phyloP scores from a whole-genome alignment of 257 asterid species.

The Fraxinus anomala region DNA sequence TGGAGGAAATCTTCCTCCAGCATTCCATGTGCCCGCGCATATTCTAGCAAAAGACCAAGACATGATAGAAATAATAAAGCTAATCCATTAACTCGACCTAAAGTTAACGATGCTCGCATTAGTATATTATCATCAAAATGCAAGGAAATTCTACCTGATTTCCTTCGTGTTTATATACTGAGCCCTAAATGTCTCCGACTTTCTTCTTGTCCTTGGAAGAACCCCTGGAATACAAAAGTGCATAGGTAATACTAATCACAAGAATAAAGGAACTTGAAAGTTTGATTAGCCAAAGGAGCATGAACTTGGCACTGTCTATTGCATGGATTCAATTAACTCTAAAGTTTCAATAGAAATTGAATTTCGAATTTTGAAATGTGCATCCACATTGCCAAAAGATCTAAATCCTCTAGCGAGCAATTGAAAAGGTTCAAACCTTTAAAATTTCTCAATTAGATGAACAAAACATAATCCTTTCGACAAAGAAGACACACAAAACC shows the following conservation, averaged over 20 bases:
- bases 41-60: constrained; percentile 33
- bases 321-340: background rate
- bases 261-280: constrained; percentile 9
- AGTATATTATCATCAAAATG: constrained; percentile 23
- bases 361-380: background rate
- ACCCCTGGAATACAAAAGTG: constrained; percentile 48
- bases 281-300: background rate
- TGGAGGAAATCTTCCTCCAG: constrained; percentile 69
- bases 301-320: background rate
- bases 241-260: constrained; percentile 8
- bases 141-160: constrained; percentile 53
- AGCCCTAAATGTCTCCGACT: constrained; percentile 88
- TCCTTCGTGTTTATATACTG: constrained; percentile 84
- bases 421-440: background rate
- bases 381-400: constrained; percentile 3
- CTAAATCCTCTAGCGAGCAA: constrained; percentile 1
- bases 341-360: background rate
- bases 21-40: constrained; percentile 80
- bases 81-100: background rate
- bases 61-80: constrained; percentile 18
- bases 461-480: constrained; percentile 12
- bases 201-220: constrained; percentile 69
- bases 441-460: background rate
- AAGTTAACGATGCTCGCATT: constrained; percentile 11
- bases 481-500: constrained; percentile 10